Percentiles rank a stretch among this genome's conserved stretches.
Conservation (phyloP, 2,329 filamentous ascomycete genomes). For the Aspergillus sclerotialis region DNA sequence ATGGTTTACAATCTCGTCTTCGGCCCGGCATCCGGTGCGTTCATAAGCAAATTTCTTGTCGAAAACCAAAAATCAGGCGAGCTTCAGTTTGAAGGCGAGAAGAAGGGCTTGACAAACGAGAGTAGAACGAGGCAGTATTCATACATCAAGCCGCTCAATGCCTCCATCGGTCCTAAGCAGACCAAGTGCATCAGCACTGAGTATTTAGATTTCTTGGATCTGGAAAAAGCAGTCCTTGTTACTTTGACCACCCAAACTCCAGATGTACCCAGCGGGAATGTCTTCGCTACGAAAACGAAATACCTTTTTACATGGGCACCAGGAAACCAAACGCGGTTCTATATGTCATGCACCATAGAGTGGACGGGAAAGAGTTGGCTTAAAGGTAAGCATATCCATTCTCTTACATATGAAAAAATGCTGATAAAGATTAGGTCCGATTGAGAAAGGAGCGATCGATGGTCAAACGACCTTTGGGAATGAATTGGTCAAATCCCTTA, state of each 20-base stretch:
- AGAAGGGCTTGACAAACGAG: conserved; percentile 68
- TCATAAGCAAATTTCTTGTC: conserved; percentile 80
- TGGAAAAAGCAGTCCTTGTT: conserved; percentile 82
- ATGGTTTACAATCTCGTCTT: conserved; percentile 88
- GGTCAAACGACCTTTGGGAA: conserved; percentile 79
- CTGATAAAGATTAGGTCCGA: conserved; percentile 60
- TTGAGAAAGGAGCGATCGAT: conserved; percentile 90
- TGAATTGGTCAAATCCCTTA: conserved; percentile 68
- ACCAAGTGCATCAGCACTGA: conserved; percentile 91
- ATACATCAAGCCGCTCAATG: conserved; percentile 87
- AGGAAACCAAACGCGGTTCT: conserved; percentile 73
- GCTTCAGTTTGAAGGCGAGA: conserved; percentile 75
- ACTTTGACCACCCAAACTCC: conserved; percentile 79
- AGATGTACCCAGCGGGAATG: conserved; percentile 88
- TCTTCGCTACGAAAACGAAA: conserved; percentile 86
- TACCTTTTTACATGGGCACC: conserved; percentile 94
- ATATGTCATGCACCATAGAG: conserved; percentile 85
- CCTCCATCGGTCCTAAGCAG: conserved; percentile 79
- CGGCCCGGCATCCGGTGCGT: conserved; percentile 68
- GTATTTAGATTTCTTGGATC: conserved; percentile 73
- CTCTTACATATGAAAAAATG: no score
- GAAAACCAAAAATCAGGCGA: conserved; percentile 85
- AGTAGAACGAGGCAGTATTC: conserved; percentile 68
- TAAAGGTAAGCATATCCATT: conserved; percentile 67
- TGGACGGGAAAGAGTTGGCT: conserved; percentile 99